Percentiles rank a stretch among this genome's conserved stretches.
phyloP scores from a whole-genome alignment of 2,329 filamentous ascomycete genomes.

The Apiospora hydei region DNA sequence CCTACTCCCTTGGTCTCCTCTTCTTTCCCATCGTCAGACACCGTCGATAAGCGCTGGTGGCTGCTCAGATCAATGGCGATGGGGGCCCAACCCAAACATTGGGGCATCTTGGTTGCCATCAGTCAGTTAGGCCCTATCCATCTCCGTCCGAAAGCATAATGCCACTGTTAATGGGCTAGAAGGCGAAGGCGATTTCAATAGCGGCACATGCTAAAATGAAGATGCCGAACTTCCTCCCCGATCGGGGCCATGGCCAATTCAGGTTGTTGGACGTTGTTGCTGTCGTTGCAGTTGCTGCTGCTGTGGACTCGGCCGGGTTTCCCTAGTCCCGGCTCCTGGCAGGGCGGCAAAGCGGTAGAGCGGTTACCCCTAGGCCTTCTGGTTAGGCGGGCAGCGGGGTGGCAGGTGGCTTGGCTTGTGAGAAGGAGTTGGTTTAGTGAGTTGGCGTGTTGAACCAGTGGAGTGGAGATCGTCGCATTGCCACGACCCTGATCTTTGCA shows the following conservation, averaged over 20 bases:
- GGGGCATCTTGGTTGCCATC: background rate
- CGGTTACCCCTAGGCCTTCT: background rate
- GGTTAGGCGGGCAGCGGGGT: background rate
- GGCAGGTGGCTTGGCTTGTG: background rate
- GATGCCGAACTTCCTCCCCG: background rate
- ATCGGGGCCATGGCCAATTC: background rate
- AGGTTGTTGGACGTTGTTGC: background rate
- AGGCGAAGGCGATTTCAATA: background rate
- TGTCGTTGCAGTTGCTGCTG: background rate
- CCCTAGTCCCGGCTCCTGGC: background rate
- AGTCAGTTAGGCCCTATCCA: too few relatives aligned
- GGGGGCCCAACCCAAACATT: background rate
- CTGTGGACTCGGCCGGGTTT: conserved; percentile 12
- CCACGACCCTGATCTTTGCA: conserved; percentile 20
- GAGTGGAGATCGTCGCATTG: conserved; percentile 3
- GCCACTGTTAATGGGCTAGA: background rate
- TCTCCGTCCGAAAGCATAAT: background rate
- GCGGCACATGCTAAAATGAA: background rate
- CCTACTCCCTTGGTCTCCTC: background rate
- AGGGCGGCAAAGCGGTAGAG: background rate
- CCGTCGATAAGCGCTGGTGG: background rate
- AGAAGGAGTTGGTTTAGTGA: background rate
- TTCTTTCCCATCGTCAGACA: too few relatives aligned
- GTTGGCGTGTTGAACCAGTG: background rate
- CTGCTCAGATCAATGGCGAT: background rate